Evolutionary conservation across 176 grass and related monocot genomes (phyloP).

Genomic region (Rhynchospora breviuscula): DNA sequence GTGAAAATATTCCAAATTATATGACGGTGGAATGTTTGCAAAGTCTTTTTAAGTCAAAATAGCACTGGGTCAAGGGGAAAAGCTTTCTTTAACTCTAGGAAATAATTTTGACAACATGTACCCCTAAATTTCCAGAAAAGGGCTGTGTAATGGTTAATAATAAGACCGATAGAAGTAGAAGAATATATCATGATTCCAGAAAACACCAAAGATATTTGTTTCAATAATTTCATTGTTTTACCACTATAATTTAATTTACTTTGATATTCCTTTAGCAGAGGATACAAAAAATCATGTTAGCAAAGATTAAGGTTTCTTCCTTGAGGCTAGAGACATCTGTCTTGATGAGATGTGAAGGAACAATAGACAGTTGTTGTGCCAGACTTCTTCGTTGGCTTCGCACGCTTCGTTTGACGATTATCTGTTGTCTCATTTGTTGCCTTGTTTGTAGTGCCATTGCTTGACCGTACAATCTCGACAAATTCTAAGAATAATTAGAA

Average conservation of each 20-base stretch:
- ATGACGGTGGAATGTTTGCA: slow-evolving; percentile 69
- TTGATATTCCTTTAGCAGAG: slow-evolving; percentile 16
- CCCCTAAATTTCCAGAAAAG: neutral
- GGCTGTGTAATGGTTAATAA: neutral
- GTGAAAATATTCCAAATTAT: slow-evolving; percentile 81
- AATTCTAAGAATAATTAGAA: slow-evolving; percentile 53
- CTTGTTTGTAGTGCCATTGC: slow-evolving; percentile 63
- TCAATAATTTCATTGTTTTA: neutral
- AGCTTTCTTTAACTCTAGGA: neutral
- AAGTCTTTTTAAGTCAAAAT: slow-evolving; percentile 77
- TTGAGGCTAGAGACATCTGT: slow-evolving; percentile 74
- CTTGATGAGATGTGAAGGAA: slow-evolving; percentile 82
- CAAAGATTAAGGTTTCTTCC: slow-evolving; percentile 77
- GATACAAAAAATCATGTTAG: slow-evolving; percentile 93
- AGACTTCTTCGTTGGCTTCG: slow-evolving; percentile 51
- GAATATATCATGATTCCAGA: neutral
- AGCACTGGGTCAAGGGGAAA: slow-evolving; percentile 9
- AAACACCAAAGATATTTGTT: neutral
- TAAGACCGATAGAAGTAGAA: neutral
- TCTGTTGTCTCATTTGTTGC: slow-evolving; percentile 37
- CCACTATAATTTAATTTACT: neutral
- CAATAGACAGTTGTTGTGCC: slow-evolving; percentile 56
- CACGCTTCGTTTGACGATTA: slow-evolving; percentile 36
- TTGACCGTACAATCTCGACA: slow-evolving; percentile 79
- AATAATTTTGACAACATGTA: neutral